Conservation (phyloP, 352 stramenopile species). For the Phytophthora sp. region DNA sequence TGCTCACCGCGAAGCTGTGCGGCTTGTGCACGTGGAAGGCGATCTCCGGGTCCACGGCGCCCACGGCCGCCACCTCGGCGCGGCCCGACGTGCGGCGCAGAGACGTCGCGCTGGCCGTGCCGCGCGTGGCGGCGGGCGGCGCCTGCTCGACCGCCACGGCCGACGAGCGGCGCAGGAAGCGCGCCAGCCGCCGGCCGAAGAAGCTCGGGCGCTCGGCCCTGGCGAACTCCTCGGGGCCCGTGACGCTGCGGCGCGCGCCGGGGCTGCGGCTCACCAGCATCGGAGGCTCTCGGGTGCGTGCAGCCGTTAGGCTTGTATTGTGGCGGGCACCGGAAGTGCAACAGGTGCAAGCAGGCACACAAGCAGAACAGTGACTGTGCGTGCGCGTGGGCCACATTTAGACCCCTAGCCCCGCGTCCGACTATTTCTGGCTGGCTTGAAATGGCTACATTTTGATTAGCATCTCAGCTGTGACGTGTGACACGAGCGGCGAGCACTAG, state of each 20-base stretch:
- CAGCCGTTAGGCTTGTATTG: slow-evolving; percentile 14
- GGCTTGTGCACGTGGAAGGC: slow-evolving; percentile 42
- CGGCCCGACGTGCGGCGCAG: not conserved
- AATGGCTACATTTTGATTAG: slow-evolving; percentile 24
- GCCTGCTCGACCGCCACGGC: slow-evolving; percentile 19
- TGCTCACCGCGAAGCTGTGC: slow-evolving; percentile 42
- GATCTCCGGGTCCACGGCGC: slow-evolving; percentile 58
- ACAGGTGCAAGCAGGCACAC: slow-evolving; percentile 5
- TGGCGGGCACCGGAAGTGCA: slow-evolving; percentile 4
- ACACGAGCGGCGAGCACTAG: not conserved
- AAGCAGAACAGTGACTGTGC: too few species aligned
- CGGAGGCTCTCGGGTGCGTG: too few species aligned
- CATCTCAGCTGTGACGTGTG: slow-evolving; percentile 6
- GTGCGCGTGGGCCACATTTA: too few species aligned
- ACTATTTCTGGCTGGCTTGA: slow-evolving; percentile 18
- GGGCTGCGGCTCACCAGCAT: slow-evolving; percentile 33
- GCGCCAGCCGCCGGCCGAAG: slow-evolving; percentile 54
- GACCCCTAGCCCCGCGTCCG: slow-evolving; percentile 4
- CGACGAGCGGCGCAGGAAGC: slow-evolving; percentile 56
- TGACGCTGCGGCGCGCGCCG: slow-evolving; percentile 32
- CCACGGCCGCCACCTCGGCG: slow-evolving; percentile 22
- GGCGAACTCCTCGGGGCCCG: slow-evolving; percentile 30
- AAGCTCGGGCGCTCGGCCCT: slow-evolving; percentile 45
- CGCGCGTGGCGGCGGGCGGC: not conserved
- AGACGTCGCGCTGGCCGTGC: slow-evolving; percentile 3